Conservation (phyloP, 192 early-diverging fungal genomes). For the Backusella sp. region DNA sequence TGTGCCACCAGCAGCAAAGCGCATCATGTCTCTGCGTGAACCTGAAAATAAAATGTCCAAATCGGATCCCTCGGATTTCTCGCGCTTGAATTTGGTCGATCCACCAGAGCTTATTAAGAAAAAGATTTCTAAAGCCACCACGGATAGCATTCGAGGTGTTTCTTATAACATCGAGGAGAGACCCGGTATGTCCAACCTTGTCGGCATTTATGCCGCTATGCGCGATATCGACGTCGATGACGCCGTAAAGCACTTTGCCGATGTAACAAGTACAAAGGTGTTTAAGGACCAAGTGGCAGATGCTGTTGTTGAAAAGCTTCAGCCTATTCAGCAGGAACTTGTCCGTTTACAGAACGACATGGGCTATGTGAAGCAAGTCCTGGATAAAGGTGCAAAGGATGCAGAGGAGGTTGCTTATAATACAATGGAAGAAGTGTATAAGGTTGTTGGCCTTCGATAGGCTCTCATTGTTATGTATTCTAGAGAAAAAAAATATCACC, state of each 20-base stretch:
- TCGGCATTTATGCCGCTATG: constrained; percentile 72
- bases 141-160: constrained; percentile 66
- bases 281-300: constrained; percentile 80
- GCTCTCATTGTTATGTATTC: background rate
- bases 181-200: constrained; percentile 83
- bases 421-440: constrained; percentile 57
- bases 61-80: constrained; percentile 64
- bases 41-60: constrained; percentile 89
- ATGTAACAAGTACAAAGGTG: constrained; percentile 48
- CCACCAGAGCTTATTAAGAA: constrained; percentile 56
- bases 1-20: constrained; percentile 62
- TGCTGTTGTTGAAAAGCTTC: constrained; percentile 54
- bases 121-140: constrained; percentile 72
- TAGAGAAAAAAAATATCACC: background rate
- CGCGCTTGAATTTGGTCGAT: constrained; percentile 80
- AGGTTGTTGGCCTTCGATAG: constrained; percentile 54
- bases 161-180: constrained; percentile 67
- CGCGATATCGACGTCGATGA: constrained; percentile 41
- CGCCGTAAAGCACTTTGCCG: constrained; percentile 47
- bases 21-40: constrained; percentile 83
- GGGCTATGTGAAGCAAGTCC: constrained; percentile 60
- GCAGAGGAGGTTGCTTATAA: constrained; percentile 59
- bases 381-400: constrained; percentile 62
- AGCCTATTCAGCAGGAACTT: constrained; percentile 69
- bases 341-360: constrained; percentile 54